Evolutionary conservation across 169 alveolate genomes (phyloP), one percentile per base, ranked within the genome.

Genomic region (Pseudocohnilembus persalinus): DNA sequence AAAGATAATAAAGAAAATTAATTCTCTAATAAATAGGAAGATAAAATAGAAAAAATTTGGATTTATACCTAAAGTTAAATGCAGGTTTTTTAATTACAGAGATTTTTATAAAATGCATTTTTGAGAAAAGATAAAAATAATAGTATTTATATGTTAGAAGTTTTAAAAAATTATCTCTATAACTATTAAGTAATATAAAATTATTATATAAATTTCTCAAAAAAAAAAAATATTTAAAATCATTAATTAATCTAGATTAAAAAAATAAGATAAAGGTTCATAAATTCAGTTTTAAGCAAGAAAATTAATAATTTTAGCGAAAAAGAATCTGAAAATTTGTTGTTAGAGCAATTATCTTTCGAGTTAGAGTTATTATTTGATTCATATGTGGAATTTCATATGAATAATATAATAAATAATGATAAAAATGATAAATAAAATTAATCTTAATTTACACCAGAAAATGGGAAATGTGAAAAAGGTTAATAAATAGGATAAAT

Each of bases 251-350:
- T 49, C 20, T 11, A 49, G 68, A 49, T 49, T 11, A 49, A 20
- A 49, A 11, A 49, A 20, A 20, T 20, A 20, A 49, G 68, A 49
- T 49, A 49, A 49, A 49, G 20, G 4, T 49, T 49, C 20, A 49
- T 49, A 49, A 49, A 49, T 49, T 11, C 26, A 49, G 68, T 49
- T 49, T 20, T 49, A 11, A 49, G 20, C 68, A 49, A 49, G 68
- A 49, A 49, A 20, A 49, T 49, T 11, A 49, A 49, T 49, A 20
- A 49, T 49, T 49, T 49, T 49, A 49, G 20, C 20, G 68, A 79
- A 29, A 35, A 79, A 49, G 75, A 79, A 1, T 49, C 64, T 64
- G 84, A 79, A 11, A 63, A 64, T 49, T 35, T 79, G 25, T 30
- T 79, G 15, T 30, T 79, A 0, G 84, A 79, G 63, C 28, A 26